A percentile compares a stretch with the other conserved stretches of the same genome.
Conservation (phyloP, 768 basidiomycete genomes). For the Mycena leptocephala region DNA sequence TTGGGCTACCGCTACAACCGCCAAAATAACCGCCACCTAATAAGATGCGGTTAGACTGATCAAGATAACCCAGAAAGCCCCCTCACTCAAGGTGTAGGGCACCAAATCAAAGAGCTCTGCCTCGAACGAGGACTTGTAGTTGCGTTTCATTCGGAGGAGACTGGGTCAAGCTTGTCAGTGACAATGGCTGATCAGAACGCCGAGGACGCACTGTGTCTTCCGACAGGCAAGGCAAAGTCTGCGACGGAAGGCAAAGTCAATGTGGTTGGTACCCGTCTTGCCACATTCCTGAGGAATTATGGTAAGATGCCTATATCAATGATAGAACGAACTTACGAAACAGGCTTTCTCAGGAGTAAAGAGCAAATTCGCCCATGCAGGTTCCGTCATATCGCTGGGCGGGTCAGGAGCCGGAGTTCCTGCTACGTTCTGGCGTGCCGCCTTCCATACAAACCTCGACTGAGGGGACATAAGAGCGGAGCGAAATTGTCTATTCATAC, state of each 20-base stretch:
- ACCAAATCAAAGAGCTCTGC: not conserved
- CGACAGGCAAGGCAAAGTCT: conserved; percentile 6
- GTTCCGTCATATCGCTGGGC: not conserved
- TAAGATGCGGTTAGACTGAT: too few relatives aligned
- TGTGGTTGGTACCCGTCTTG: not conserved
- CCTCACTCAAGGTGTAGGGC: not conserved
- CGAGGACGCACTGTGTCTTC: not conserved
- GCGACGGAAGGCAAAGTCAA: conserved; percentile 4
- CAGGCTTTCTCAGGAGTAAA: not conserved
- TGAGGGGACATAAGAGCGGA: not conserved
- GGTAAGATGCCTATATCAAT: not conserved
- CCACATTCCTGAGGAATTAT: not conserved
- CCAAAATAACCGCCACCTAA: conserved; percentile 1
- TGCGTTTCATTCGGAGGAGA: not conserved
- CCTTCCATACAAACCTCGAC: not conserved
- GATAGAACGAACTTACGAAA: not conserved
- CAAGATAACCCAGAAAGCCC: not conserved
- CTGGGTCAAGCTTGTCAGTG: not conserved
- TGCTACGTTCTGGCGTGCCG: not conserved
- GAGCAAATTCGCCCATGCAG: not conserved
- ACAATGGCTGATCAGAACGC: not conserved
- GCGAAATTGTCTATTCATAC: not conserved
- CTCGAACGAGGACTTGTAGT: not conserved
- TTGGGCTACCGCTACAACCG: not conserved
- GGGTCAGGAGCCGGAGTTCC: not conserved